These are phyloP conservation scores for Camellia japonica DNA, from an alignment of 148 eudicot genomes.

Conservation along the genomic window DNA sequence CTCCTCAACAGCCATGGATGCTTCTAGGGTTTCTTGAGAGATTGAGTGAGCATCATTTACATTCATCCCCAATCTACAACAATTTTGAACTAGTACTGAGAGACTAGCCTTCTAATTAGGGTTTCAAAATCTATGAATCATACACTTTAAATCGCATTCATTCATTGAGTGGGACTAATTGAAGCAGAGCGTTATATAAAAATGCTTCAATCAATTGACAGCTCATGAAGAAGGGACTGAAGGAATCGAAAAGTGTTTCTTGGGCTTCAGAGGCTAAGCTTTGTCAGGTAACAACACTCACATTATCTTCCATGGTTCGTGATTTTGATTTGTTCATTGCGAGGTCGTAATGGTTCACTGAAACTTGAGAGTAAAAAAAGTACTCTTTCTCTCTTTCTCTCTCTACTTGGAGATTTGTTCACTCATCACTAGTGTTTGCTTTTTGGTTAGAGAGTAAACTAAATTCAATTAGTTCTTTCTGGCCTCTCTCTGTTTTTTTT, in stretches of 20 bases:
- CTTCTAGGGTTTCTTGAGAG: neutral
- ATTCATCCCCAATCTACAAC: neutral
- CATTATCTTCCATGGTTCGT: neutral
- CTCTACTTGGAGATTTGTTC: neutral
- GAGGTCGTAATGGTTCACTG: neutral
- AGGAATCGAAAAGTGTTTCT: slow-evolving; percentile 27
- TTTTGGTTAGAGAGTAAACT: neutral
- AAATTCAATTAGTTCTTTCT: neutral
- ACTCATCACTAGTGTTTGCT: neutral
- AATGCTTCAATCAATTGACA: neutral
- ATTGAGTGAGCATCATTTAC: neutral
- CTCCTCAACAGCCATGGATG: neutral
- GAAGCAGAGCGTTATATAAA: neutral
- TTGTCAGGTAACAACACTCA: slow-evolving; percentile 33
- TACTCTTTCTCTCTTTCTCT: neutral
- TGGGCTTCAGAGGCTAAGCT: slow-evolving; percentile 38
- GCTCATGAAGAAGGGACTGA: neutral
- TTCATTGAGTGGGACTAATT: neutral
- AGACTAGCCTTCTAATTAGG: neutral
- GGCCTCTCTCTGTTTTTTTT: neutral
- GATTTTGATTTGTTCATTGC: neutral
- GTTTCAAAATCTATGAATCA: neutral
- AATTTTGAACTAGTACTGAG: neutral
- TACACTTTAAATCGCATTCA: neutral
- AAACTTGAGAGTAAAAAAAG: neutral